Percentiles rank a stretch among this genome's conserved stretches.
Conservation (phyloP, 169 alveolate species). For the Babesia microti region DNA sequence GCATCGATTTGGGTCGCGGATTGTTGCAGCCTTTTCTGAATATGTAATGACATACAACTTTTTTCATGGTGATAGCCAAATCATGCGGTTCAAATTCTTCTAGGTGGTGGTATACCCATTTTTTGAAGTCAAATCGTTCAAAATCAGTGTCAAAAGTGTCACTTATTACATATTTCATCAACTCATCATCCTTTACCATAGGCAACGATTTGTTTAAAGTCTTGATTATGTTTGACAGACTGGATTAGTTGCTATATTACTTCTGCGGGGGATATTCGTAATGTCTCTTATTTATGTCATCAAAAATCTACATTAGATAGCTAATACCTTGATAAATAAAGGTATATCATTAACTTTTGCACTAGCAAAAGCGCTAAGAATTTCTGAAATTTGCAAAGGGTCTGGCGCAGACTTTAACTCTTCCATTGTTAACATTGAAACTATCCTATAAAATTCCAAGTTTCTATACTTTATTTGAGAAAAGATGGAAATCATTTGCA, state of each 20-base stretch:
- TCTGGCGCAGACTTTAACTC: too few relatives aligned
- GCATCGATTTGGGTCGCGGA: too few relatives aligned
- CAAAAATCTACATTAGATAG: conserved; percentile 19
- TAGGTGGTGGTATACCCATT: too few relatives aligned
- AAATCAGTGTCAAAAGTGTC: not conserved
- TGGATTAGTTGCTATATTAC: too few relatives aligned
- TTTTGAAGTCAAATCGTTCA: conserved; percentile 11
- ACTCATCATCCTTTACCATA: conserved; percentile 1
- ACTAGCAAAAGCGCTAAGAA: not conserved
- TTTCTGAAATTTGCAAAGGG: not conserved
- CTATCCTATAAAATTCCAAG: too few relatives aligned
- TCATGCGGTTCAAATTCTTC: too few relatives aligned
- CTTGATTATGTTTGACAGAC: conserved; percentile 19
- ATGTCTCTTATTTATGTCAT: conserved; percentile 5
- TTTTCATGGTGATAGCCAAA: too few relatives aligned
- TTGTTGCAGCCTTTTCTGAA: too few relatives aligned
- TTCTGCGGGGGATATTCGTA: conserved; percentile 29
- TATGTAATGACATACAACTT: too few relatives aligned
- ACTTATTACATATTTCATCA: conserved; percentile 2
- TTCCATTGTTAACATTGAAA: too few relatives aligned
- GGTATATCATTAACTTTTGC: conserved; percentile 46
- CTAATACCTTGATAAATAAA: conserved; percentile 34
- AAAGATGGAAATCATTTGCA: too few relatives aligned
- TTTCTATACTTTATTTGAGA: too few relatives aligned
- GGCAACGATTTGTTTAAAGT: conserved; percentile 16